Evolutionary conservation across 805 yeast species (phyloP).

Genomic region (Lipomyces orientalis): DNA sequence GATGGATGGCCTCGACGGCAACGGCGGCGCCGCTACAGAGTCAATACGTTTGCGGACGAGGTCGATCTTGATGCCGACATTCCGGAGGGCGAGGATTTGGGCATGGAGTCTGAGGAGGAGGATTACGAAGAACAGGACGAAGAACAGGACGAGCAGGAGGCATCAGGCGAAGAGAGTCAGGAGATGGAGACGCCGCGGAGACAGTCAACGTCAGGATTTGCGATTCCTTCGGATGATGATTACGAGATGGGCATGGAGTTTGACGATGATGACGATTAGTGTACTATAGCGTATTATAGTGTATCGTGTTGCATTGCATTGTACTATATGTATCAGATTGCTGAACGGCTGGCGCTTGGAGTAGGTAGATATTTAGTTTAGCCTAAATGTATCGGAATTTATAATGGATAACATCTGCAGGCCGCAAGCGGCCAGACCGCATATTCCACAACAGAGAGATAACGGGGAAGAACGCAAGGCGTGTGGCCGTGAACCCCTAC

Average conservation of each 20-base stretch:
- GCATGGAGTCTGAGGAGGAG: slow-evolving; percentile 25
- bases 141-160: not conserved
- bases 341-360: not conserved
- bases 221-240: slow-evolving; percentile 26
- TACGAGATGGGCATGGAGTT: slow-evolving; percentile 33
- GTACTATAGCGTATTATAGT: not conserved
- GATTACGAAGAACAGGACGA: slow-evolving; percentile 23
- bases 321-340: not conserved
- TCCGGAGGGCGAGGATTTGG: slow-evolving; percentile 46
- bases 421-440: too few relatives aligned
- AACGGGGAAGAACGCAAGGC: too few relatives aligned
- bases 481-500: too few relatives aligned
- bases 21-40: slow-evolving; percentile 37
- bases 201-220: not conserved
- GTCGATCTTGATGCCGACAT: slow-evolving; percentile 37
- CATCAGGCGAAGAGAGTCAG: not conserved
- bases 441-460: too few relatives aligned
- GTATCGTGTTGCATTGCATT: not conserved
- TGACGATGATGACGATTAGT: slow-evolving; percentile 13
- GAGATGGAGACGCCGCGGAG: not conserved
- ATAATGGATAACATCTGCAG: not conserved
- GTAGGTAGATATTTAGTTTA: not conserved
- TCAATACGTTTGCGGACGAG: slow-evolving; percentile 33
- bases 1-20: slow-evolving; percentile 37
- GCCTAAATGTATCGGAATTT: not conserved